Evolutionary conservation across 2,329 filamentous ascomycete genomes (phyloP).

Genomic region (Colletotrichum lupini): DNA sequence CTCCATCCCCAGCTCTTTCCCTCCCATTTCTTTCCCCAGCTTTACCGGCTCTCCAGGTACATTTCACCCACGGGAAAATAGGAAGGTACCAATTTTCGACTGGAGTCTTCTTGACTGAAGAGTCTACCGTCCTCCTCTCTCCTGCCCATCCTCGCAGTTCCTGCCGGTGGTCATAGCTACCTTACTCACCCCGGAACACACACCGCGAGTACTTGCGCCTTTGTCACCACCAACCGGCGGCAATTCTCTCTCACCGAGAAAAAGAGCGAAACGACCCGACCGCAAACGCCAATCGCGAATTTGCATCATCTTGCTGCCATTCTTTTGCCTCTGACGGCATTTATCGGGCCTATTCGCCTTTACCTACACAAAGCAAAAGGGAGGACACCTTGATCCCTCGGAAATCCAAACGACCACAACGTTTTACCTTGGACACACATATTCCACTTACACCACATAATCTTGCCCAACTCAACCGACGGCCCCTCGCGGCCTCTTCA

Average conservation of each 20-base stretch:
- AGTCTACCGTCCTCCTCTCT: background rate
- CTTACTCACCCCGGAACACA: background rate
- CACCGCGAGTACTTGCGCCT: background rate
- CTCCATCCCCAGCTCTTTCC: conserved; percentile 22
- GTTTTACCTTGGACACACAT: background rate
- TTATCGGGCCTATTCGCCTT: background rate
- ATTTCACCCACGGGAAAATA: conserved; percentile 12
- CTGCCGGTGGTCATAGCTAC: background rate
- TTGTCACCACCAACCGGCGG: background rate
- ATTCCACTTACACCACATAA: background rate
- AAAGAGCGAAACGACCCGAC: conserved; percentile 15
- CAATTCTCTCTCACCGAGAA: conserved; percentile 5
- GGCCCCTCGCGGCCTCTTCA: background rate
- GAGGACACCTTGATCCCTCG: background rate
- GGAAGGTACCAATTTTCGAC: background rate
- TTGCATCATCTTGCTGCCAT: background rate
- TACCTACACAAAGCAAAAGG: background rate
- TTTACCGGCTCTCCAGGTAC: background rate
- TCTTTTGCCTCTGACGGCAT: background rate
- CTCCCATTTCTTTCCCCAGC: conserved; percentile 22
- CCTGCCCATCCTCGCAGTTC: background rate
- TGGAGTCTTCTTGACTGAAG: conserved; percentile 11
- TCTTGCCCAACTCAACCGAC: background rate
- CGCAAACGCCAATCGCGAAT: background rate
- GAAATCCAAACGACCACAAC: background rate